phyloP scores from a whole-genome alignment of 2,329 filamentous ascomycete genomes.

The Colletotrichum sp. region DNA sequence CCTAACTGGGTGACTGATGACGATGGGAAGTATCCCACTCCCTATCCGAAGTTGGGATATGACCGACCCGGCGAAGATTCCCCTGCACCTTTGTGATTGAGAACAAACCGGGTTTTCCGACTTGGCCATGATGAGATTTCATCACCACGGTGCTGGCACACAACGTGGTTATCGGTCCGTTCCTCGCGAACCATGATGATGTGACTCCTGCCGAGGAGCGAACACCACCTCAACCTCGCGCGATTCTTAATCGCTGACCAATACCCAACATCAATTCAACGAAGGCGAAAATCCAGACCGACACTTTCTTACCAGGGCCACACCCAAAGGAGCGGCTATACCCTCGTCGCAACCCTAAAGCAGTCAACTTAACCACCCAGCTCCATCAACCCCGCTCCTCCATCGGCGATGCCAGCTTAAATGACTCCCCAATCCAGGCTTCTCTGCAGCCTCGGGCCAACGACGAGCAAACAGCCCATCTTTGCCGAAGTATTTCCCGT shows the following conservation, averaged over 20 bases:
- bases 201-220: neutral
- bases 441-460: neutral
- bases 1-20: conserved; percentile 1
- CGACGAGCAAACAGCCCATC: neutral
- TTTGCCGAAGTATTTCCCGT: conserved; percentile 3
- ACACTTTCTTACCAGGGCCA: neutral
- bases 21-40: neutral
- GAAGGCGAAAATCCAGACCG: neutral
- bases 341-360: neutral
- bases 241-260: neutral
- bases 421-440: neutral
- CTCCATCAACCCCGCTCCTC: neutral
- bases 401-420: neutral
- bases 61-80: neutral
- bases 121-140: neutral
- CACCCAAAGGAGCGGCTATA: neutral
- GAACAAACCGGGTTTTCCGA: neutral
- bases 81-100: neutral
- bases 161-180: neutral
- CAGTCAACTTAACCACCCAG: neutral
- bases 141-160: neutral
- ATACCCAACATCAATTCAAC: neutral
- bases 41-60: conserved; percentile 6
- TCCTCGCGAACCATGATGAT: neutral
- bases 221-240: neutral